Percentiles rank a stretch among this genome's conserved stretches.
phyloP scores from a whole-genome alignment of 768 basidiomycete genomes.

The Lactarius deliciosus region DNA sequence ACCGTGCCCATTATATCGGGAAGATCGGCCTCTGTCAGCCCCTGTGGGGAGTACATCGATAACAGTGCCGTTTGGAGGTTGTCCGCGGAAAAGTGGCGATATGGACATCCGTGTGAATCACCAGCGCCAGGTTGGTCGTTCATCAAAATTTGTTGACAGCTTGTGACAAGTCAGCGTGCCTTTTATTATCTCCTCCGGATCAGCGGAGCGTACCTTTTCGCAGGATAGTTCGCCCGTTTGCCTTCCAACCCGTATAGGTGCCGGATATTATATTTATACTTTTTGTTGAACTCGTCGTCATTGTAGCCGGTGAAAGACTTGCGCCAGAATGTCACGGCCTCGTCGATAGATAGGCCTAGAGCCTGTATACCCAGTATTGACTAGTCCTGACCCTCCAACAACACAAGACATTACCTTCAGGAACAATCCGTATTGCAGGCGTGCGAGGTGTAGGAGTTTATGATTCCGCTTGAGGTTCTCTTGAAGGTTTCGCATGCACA shows the following conservation, averaged over 20 bases:
- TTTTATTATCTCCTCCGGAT: background rate
- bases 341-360: constrained; percentile 89
- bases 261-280: constrained; percentile 95
- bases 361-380: constrained; percentile 50
- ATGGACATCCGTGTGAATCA: constrained; percentile 88
- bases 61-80: constrained; percentile 79
- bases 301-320: constrained; percentile 76
- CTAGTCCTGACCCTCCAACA: constrained; percentile 1
- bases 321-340: constrained; percentile 91
- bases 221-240: constrained; percentile 90
- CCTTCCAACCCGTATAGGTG: constrained; percentile 95
- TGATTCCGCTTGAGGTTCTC: constrained; percentile 71
- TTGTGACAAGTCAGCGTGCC: constrained; percentile 35
- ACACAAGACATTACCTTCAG: constrained; percentile 66
- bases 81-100: constrained; percentile 81
- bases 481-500: constrained; percentile 93
- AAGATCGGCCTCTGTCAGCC: constrained; percentile 66
- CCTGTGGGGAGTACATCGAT: constrained; percentile 61
- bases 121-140: constrained; percentile 61
- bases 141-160: constrained; percentile 88
- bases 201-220: constrained; percentile 64
- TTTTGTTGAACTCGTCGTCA: constrained; percentile 97
- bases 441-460: constrained; percentile 90
- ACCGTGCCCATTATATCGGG: constrained; percentile 81
- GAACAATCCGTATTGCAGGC: constrained; percentile 91